phyloP scores from a whole-genome alignment of 2,329 filamentous ascomycete species.

The Pseudogymnoascus sp. region DNA sequence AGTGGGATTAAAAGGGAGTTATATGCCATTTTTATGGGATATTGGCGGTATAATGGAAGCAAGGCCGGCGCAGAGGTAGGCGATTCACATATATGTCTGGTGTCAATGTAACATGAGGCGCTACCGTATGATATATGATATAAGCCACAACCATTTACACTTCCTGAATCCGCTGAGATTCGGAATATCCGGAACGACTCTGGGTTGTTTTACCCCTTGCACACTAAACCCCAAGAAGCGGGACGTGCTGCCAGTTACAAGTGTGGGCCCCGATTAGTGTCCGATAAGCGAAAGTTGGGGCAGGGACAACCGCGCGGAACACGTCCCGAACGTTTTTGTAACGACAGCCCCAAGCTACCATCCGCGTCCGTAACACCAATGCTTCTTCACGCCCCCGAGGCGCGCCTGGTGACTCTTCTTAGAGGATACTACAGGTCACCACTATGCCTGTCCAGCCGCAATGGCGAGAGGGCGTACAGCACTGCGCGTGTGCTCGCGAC shows the following conservation, averaged over 20 bases:
- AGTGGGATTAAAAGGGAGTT: not conserved
- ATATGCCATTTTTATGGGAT: not conserved
- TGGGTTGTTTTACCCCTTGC: not conserved
- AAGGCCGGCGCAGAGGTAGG: not conserved
- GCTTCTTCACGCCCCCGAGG: slow-evolving; percentile 22
- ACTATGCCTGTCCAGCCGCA: slow-evolving; percentile 14
- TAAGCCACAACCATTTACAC: not conserved
- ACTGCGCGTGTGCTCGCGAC: not conserved
- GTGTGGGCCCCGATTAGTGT: no score
- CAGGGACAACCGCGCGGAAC: not conserved
- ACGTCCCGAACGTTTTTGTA: not conserved
- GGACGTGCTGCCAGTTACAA: no score
- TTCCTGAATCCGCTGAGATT: not conserved
- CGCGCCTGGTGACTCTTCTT: slow-evolving; percentile 23
- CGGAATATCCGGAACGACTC: not conserved
- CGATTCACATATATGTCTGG: not conserved
- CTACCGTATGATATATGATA: not conserved
- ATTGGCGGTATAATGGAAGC: not conserved
- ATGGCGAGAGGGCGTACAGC: not conserved
- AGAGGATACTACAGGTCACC: slow-evolving; percentile 21
- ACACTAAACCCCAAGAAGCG: no score
- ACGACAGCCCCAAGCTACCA: not conserved
- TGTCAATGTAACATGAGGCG: not conserved
- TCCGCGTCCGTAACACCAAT: slow-evolving; percentile 17
- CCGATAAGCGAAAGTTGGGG: not conserved